A percentile compares a stretch with the other conserved stretches of the same genome.
phyloP scores from a whole-genome alignment of 2,329 filamentous ascomycete genomes.

The Ophiocordyceps polyrhachis-furcata region DNA sequence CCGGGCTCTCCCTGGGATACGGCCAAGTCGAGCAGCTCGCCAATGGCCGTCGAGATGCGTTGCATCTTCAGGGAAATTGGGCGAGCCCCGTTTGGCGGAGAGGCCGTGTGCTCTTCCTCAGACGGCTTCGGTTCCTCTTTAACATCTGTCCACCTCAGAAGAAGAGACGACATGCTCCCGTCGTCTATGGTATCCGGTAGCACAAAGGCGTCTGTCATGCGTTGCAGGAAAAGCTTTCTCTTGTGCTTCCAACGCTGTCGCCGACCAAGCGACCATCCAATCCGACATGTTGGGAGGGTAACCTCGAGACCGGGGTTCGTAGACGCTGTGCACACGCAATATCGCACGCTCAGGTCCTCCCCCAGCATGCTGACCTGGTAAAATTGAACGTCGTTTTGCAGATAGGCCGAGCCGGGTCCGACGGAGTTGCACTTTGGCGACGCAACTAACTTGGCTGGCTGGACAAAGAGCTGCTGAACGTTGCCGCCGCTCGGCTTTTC shows the following conservation, averaged over 20 bases:
- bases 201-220: constrained; percentile 15
- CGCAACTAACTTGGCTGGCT: constrained; percentile 8
- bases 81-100: background rate
- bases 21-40: constrained; percentile 4
- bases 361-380: constrained; percentile 27
- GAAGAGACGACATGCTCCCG: constrained; percentile 6
- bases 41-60: constrained; percentile 7
- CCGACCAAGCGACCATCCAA: constrained; percentile 10
- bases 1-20: constrained; percentile 6
- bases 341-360: constrained; percentile 23
- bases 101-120: background rate
- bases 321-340: constrained; percentile 15
- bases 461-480: constrained; percentile 11
- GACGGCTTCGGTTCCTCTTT: background rate
- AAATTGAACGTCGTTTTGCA: constrained; percentile 18
- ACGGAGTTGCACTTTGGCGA: constrained; percentile 1
- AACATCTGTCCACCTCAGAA: constrained; percentile 1
- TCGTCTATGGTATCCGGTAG: constrained; percentile 17
- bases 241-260: constrained; percentile 11
- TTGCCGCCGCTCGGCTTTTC: constrained; percentile 1
- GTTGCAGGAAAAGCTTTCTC: constrained; percentile 10
- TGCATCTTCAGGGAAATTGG: constrained; percentile 10
- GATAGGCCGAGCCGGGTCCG: constrained; percentile 13
- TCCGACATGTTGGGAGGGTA: constrained; percentile 9
- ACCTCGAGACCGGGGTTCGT: constrained; percentile 9